Evolutionary conservation across 1,139 yeast species (phyloP), one percentile per base, ranked within the genome.

Genomic region (Yamadazyma sp.): DNA sequence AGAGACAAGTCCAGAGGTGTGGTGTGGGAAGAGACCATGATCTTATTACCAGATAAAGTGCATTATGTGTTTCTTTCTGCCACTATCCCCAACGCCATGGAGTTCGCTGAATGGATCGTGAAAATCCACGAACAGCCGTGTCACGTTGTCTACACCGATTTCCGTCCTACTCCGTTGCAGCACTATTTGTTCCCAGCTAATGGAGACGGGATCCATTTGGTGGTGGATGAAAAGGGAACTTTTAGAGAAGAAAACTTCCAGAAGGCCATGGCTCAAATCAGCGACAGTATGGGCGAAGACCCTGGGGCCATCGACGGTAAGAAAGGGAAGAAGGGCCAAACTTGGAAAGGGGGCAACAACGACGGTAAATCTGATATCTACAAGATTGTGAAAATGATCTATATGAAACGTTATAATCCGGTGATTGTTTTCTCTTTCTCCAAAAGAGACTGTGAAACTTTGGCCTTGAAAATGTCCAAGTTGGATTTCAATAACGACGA

Each of bases 1-100:
- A 83, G 95, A 69, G 97, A 89, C 61, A 83, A 87, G 53, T 92
- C 89, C 48, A 81, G 99, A 66, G 99, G 99, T 59, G 99, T 92
- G 34, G 98, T 92, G 28, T 92, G 99, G 99, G 99, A 92, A 69
- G 99, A 92, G 66, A 94, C 96, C 16, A 92, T 92, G 50, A 92
- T 92, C 47, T 75, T 92, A 66, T 73, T 92, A 40, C 99, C 99
- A 2, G 96, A 91, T 55, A 94, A 92, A 66, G 96, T 94, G 32
- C 87, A 82, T 53, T 83, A 84, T 55, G 92, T 85, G 14, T 83
- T 89, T 51, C 70, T 89, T 49, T 89, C 97, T 11, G 99, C 99
- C 37, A 92, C 99, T 2, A 94, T 92, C 48, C 98, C 99, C 28
- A 92, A 92, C 61, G 96, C 98, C 4, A 86, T 88, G 85, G 97